phyloP scores from a whole-genome alignment of 164 flowering plant species.

The Vitis labrusca region DNA sequence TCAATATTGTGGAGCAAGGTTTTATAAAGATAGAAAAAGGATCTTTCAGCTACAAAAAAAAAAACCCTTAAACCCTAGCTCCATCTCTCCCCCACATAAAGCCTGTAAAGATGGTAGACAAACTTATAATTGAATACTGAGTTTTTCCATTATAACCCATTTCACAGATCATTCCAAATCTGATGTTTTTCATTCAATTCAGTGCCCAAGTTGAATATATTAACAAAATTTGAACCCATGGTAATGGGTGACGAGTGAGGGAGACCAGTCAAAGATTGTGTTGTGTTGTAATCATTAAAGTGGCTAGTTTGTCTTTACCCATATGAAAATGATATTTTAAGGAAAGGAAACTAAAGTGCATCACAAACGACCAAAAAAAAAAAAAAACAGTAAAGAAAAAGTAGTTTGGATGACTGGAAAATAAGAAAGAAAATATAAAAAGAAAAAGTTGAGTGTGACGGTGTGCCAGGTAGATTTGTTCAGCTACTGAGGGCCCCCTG shows the following conservation, averaged over 20 bases:
- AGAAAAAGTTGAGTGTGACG: constrained; percentile 18
- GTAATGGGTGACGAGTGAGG: background rate
- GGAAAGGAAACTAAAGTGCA: constrained; percentile 21
- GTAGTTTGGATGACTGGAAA: constrained; percentile 9
- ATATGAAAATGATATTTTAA: constrained; percentile 31
- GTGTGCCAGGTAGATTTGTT: constrained; percentile 32
- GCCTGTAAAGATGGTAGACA: too few species aligned
- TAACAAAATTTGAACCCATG: too few species aligned
- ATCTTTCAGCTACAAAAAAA: constrained; percentile 16
- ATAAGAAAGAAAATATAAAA: background rate
- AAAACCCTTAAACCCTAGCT: constrained; percentile 6
- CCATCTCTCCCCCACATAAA: background rate
- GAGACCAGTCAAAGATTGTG: constrained; percentile 46
- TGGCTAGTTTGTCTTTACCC: constrained; percentile 22
- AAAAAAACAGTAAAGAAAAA: constrained; percentile 30
- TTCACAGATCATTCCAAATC: too few species aligned
- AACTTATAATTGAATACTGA: too few species aligned
- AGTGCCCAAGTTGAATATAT: too few species aligned
- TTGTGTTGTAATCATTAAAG: constrained; percentile 37
- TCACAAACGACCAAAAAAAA: background rate
- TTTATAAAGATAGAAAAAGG: constrained; percentile 10
- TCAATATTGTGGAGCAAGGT: constrained; percentile 7
- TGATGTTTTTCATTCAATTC: too few species aligned
- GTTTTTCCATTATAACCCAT: too few species aligned
- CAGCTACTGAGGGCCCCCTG: constrained; percentile 14